phyloP scores from a whole-genome alignment of 805 yeast genomes.

The Maudiozyma turicensis region DNA sequence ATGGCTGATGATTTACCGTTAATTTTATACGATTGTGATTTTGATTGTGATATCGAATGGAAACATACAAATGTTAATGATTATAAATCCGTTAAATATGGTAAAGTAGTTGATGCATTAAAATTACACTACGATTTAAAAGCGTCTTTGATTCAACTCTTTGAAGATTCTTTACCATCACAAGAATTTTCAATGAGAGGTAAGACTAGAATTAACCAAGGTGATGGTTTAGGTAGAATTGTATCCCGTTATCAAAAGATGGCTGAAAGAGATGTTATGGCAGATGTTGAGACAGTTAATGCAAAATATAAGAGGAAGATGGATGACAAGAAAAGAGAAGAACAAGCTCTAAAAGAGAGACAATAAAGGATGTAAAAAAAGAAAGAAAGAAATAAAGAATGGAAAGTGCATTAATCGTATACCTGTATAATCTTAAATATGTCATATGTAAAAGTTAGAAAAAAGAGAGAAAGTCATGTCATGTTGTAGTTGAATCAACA shows the following conservation, averaged over 20 bases:
- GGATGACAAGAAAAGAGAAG: slow-evolving; percentile 9
- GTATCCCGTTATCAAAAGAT: slow-evolving; percentile 49
- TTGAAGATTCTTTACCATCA: slow-evolving; percentile 32
- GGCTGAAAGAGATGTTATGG: slow-evolving; percentile 45
- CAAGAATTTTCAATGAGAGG: slow-evolving; percentile 16
- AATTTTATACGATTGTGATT: slow-evolving; percentile 77
- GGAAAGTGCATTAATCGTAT: neutral
- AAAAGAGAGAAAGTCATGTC: neutral
- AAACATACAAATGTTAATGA: slow-evolving; percentile 20
- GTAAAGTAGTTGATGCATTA: slow-evolving; percentile 38
- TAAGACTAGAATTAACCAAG: slow-evolving; percentile 41
- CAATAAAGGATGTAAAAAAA: slow-evolving; percentile 47
- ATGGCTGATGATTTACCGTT: slow-evolving; percentile 89
- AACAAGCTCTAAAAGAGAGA: slow-evolving; percentile 28
- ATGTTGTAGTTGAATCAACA: neutral
- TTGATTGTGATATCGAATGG: slow-evolving; percentile 64
- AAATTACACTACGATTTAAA: slow-evolving; percentile 52
- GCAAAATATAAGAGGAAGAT: slow-evolving; percentile 41
- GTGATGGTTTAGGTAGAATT: slow-evolving; percentile 72
- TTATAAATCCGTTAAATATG: slow-evolving; percentile 34
- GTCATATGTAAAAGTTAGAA: neutral
- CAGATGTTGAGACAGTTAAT: slow-evolving; percentile 61
- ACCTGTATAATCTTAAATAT: neutral
- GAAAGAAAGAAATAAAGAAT: slow-evolving; percentile 9
- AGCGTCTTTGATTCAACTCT: slow-evolving; percentile 40